Conservation (phyloP, 176 grass and related monocot species). For the Triticum turgidum region DNA sequence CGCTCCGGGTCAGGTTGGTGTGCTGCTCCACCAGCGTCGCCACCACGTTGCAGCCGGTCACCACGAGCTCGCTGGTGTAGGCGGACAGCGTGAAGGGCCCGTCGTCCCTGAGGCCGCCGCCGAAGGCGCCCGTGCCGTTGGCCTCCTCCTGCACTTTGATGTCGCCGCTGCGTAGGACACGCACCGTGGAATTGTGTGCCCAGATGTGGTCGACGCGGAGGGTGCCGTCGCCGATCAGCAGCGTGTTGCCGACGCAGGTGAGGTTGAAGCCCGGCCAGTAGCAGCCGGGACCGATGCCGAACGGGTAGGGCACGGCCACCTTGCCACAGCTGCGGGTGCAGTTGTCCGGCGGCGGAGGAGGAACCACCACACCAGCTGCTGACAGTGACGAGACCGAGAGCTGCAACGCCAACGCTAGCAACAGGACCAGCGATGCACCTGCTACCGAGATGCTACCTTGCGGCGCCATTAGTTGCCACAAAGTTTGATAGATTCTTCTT, state of each 20-base stretch:
- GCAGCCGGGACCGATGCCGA: constrained; percentile 5
- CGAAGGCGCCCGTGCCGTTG: neutral
- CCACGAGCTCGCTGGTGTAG: neutral
- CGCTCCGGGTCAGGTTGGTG: too few relatives aligned
- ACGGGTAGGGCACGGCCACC: constrained; percentile 9
- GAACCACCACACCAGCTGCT: neutral
- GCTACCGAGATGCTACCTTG: neutral
- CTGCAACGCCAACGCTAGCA: neutral
- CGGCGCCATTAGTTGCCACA: neutral
- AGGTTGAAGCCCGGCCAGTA: too few relatives aligned
- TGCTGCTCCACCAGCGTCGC: neutral
- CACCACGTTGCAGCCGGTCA: constrained; percentile 23
- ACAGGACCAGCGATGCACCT: neutral
- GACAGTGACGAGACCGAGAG: neutral
- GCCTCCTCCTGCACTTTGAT: neutral
- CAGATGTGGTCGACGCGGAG: neutral
- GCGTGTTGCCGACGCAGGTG: neutral
- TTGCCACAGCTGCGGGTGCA: constrained; percentile 7
- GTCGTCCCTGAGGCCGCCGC: neutral
- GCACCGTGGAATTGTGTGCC: constrained; percentile 1
- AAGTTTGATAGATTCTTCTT: neutral
- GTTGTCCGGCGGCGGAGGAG: neutral
- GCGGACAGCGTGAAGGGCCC: neutral
- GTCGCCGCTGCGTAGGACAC: neutral
- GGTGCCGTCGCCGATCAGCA: constrained; percentile 9